Conservation (phyloP, 768 basidiomycete genomes). For the Mycena indigotica region DNA sequence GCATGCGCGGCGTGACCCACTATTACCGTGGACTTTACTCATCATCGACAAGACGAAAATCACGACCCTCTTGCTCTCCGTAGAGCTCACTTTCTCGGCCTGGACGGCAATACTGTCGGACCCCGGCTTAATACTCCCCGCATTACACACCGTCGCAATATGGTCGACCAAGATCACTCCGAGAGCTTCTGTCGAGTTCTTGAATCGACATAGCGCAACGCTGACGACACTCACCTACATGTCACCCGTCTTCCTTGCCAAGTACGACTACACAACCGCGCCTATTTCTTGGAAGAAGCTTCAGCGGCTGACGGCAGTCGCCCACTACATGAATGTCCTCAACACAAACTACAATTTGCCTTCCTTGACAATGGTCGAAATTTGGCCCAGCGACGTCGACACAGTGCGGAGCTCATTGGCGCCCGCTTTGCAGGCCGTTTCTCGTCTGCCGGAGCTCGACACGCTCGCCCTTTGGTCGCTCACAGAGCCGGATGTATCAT, state of each 20-base stretch:
- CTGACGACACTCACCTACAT: constrained; percentile 12
- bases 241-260: not conserved
- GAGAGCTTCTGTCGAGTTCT: constrained; percentile 1
- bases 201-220: constrained; percentile 7
- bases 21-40: constrained; percentile 8
- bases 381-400: not conserved
- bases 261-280: not conserved
- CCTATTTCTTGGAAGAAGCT: not conserved
- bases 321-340: constrained; percentile 10
- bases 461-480: not conserved
- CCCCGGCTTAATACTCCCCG: not conserved
- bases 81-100: constrained; percentile 1
- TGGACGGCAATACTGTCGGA: constrained; percentile 9
- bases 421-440: not conserved
- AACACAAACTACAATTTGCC: not conserved
- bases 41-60: not conserved
- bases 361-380: not conserved
- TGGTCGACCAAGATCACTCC: constrained; percentile 8
- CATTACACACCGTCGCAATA: constrained; percentile 4
- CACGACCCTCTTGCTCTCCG: constrained; percentile 4
- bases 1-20: not conserved
- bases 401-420: not conserved
- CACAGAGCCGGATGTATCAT: not conserved
- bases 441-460: not conserved
- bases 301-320: not conserved